phyloP scores from a whole-genome alignment of 495 filamentous ascomycete species.

The Aspergillus hancockii region DNA sequence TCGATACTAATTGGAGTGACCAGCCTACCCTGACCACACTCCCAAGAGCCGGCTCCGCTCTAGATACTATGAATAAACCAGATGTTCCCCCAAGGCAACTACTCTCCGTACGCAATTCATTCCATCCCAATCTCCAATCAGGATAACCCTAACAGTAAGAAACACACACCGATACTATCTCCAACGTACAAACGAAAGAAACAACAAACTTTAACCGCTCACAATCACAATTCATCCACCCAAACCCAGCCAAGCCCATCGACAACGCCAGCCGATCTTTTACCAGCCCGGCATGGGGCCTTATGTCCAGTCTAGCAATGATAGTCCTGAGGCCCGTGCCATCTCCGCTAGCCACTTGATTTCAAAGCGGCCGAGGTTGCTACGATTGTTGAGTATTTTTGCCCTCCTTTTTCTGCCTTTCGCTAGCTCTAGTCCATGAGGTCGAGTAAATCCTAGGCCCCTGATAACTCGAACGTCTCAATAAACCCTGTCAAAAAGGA shows the following conservation, averaged over 20 bases:
- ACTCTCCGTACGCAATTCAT: neutral
- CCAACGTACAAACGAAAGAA: too few relatives aligned
- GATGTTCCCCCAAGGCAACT: neutral
- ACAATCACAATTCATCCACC: neutral
- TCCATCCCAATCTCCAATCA: neutral
- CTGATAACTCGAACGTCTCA: neutral
- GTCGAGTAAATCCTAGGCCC: neutral
- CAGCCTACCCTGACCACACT: neutral
- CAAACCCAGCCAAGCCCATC: neutral
- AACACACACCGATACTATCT: too few relatives aligned
- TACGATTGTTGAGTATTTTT: neutral
- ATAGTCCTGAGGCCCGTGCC: neutral
- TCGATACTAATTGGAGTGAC: neutral
- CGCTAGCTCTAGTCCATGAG: neutral
- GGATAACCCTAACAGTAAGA: neutral
- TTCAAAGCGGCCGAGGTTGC: neutral
- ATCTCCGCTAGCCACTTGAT: neutral
- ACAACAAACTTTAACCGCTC: too few relatives aligned
- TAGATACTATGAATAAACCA: neutral
- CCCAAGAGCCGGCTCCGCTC: neutral
- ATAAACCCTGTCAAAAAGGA: neutral
- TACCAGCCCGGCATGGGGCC: neutral
- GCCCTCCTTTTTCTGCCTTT: neutral
- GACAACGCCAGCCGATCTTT: neutral
- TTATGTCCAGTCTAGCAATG: neutral